Percentiles rank a stretch among this genome's conserved stretches.
Evolutionary conservation across 352 stramenopile species (phyloP).

Genomic region (Pilasporangium apinafurcum): DNA sequence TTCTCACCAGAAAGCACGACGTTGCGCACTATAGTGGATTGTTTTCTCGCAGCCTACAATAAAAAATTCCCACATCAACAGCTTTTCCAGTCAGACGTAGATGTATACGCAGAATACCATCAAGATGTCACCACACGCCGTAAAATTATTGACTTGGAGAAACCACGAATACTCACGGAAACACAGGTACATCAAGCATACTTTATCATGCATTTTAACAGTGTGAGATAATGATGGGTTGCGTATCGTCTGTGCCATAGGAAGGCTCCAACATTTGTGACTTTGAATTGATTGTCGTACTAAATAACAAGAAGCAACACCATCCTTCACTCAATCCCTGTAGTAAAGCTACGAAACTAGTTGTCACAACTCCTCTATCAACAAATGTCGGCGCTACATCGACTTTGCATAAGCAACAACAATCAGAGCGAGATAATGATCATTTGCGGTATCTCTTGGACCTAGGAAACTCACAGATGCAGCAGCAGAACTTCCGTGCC

Average conservation of each 20-base stretch:
- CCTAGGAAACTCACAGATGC: slow-evolving; percentile 30
- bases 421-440: neutral
- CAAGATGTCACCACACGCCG: slow-evolving; percentile 11
- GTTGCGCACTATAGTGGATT: slow-evolving; percentile 28
- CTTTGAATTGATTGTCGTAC: slow-evolving; percentile 34
- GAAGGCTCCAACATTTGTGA: slow-evolving; percentile 8
- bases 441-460: slow-evolving; percentile 20
- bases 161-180: slow-evolving; percentile 2
- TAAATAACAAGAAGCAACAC: neutral
- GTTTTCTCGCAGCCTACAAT: slow-evolving; percentile 29
- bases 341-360: neutral
- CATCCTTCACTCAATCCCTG: neutral
- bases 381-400: no score
- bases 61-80: slow-evolving; percentile 27
- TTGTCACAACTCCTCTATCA: neutral
- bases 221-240: no score
- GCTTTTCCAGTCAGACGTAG: slow-evolving; percentile 18
- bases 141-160: neutral
- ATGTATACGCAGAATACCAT: slow-evolving; percentile 34
- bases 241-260: neutral
- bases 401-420: neutral
- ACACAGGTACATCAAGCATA: no score
- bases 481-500: slow-evolving; percentile 34
- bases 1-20: slow-evolving; percentile 19
- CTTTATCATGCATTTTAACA: no score